Percentiles rank a stretch among this genome's conserved stretches.
phyloP scores from a whole-genome alignment of 1,284 basidiomycete species.

The Thelephora terrestris region DNA sequence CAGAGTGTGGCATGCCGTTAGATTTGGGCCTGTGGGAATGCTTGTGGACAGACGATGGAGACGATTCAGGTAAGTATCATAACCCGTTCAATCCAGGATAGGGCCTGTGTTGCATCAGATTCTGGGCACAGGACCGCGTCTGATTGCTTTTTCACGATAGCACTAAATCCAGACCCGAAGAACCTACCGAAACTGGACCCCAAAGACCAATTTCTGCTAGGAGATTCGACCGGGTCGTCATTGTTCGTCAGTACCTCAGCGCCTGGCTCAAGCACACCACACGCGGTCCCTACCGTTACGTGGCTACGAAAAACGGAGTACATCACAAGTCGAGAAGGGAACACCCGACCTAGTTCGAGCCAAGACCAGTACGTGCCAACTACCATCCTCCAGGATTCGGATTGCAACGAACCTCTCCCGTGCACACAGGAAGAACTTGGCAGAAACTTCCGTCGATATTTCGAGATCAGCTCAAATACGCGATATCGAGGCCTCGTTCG shows the following conservation, averaged over 20 bases:
- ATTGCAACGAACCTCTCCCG: background rate
- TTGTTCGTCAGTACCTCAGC: slow-evolving; percentile 20
- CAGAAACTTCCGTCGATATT: slow-evolving; percentile 54
- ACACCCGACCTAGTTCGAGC: slow-evolving; percentile 32
- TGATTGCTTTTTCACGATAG: slow-evolving; percentile 25
- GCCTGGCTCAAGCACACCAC: background rate
- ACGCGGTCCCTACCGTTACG: slow-evolving; percentile 46
- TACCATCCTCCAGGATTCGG: background rate
- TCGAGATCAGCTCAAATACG: slow-evolving; percentile 72
- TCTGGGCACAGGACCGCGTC: background rate
- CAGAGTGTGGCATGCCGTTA: slow-evolving; percentile 90
- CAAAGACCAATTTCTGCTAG: slow-evolving; percentile 59
- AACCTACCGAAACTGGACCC: slow-evolving; percentile 58
- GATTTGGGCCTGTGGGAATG: slow-evolving; percentile 77
- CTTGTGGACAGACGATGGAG: slow-evolving; percentile 69
- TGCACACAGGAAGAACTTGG: slow-evolving; percentile 33
- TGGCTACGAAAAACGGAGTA: slow-evolving; percentile 90
- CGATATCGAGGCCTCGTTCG: slow-evolving; percentile 79
- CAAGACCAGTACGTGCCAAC: slow-evolving; percentile 45
- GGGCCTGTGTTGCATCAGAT: background rate
- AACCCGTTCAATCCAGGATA: background rate
- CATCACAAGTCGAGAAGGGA: slow-evolving; percentile 51
- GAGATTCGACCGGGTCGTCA: slow-evolving; percentile 40
- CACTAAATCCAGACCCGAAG: slow-evolving; percentile 56
- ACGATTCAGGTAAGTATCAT: slow-evolving; percentile 50